These are phyloP conservation scores for Lyophyllum shimeji DNA, from an alignment of 768 basidiomycete species.

Conservation along the genomic window DNA sequence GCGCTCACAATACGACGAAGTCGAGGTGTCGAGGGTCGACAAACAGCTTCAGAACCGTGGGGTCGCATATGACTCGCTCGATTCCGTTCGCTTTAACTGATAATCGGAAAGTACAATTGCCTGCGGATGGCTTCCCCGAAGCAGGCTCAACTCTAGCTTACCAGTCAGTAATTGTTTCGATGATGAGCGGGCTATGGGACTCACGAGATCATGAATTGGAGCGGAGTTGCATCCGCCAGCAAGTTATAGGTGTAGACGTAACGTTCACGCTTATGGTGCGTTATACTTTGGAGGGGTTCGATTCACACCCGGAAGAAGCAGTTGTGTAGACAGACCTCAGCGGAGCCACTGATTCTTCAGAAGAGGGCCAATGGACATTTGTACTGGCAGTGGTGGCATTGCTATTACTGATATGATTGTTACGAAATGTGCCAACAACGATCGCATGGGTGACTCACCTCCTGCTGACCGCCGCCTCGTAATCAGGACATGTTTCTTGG, in stretches of 20 bases:
- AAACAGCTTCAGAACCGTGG: constrained; percentile 42
- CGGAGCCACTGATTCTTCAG: constrained; percentile 18
- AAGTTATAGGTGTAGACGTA: constrained; percentile 57
- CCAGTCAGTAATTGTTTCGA: constrained; percentile 2
- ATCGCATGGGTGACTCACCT: constrained; percentile 29
- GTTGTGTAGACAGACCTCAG: constrained; percentile 16
- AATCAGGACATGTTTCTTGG: constrained; percentile 40
- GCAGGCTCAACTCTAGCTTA: constrained; percentile 44
- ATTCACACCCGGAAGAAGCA: constrained; percentile 1
- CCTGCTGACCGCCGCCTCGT: constrained; percentile 36
- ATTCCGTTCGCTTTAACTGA: constrained; percentile 54
- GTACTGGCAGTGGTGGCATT: constrained; percentile 18
- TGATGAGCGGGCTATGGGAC: constrained; percentile 19
- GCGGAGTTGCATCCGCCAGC: constrained; percentile 38
- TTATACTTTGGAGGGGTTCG: constrained; percentile 3
- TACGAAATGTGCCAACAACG: neutral
- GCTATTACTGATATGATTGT: constrained; percentile 20
- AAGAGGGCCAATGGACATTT: constrained; percentile 23
- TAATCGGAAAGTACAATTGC: constrained; percentile 53
- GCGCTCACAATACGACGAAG: constrained; percentile 61
- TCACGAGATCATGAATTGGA: constrained; percentile 55
- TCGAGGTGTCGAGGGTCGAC: constrained; percentile 56
- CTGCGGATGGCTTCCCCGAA: constrained; percentile 36
- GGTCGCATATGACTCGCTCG: constrained; percentile 52
- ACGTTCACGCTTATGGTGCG: constrained; percentile 31